Evolutionary conservation across 140 eudicot species (phyloP), one percentile per base, ranked within the genome.

Genomic region (Eryngium alpinum): DNA sequence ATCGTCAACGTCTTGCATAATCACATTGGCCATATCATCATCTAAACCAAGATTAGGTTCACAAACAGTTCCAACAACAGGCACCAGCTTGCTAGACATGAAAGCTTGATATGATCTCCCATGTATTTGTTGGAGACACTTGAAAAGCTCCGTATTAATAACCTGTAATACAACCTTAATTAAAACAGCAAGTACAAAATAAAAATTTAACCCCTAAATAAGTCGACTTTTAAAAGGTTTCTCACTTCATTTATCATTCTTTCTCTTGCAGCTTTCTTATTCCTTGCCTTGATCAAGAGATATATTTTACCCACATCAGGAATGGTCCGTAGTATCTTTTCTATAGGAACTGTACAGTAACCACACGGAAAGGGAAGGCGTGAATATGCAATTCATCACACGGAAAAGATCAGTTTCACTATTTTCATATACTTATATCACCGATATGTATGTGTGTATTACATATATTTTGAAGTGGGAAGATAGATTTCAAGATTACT

Each of bases 301-400:
- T 83, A 95, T 79, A 95, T 95, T 88, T 88, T 95, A 59, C 89
- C 90, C 60, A 92, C 97, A 79, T 95, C 97, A 72, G 99, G 99
- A 53, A 86, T 91, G 31, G 97, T 92, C 80, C 99, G 83, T 49
- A 95, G 53, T 76, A 95, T 90, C 91, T 95, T 95, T 86, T 95
- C 98, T 52, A 94, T 89, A 72, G 92, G 91, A 79, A 94, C 98
- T 94, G 86, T 46, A 83, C 49, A 32, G 59, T 22, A 22, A 71
- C 80, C 60, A 56, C 62, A 25, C 82, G 25, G 53, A 79, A 59
- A 53, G 5, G 17, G 11, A 60, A 79, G 21, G 43, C 17, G 21
- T 13, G 31, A 13, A 67, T 13, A 16, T 67, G 1, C 51, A 12
- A 34, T 76, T 74, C 83, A 63, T 69, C 34, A 38, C 75, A 77